A percentile compares a stretch with the other conserved stretches of the same genome.
Conservation (phyloP, 345 rosid species). For the Pelargonium nanum region DNA sequence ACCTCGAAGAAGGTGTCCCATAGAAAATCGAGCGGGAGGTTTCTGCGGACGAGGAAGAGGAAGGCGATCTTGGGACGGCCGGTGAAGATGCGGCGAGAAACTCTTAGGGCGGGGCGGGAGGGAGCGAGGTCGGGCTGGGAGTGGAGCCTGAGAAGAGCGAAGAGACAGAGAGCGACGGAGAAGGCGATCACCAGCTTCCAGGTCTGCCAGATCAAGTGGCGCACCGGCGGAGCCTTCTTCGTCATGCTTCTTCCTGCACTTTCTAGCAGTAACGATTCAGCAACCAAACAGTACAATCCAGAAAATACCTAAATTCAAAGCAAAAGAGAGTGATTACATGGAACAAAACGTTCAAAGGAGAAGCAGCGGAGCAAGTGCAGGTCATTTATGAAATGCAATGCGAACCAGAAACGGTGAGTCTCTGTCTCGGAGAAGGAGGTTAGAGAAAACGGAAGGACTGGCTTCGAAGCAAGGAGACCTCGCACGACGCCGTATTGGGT, state of each 20-base stretch:
- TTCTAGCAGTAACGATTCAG: not conserved
- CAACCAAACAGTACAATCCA: not conserved
- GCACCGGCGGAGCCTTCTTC: conserved; percentile 32
- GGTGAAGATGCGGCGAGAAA: conserved; percentile 16
- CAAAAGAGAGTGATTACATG: not conserved
- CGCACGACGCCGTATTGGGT: not conserved
- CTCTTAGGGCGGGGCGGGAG: conserved; percentile 26
- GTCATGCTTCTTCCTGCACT: conserved; percentile 27
- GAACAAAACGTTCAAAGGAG: not conserved
- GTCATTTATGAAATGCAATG: not conserved
- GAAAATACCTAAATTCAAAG: too few species aligned
- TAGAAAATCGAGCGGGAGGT: conserved; percentile 58
- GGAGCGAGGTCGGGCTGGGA: conserved; percentile 12
- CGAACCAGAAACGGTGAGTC: not conserved
- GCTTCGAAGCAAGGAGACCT: not conserved
- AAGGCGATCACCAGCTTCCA: conserved; percentile 56
- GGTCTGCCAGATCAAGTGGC: conserved; percentile 40
- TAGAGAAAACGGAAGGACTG: too few species aligned
- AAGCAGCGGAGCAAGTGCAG: not conserved
- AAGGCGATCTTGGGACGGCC: conserved; percentile 59
- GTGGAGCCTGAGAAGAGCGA: conserved; percentile 44
- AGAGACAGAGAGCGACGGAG: conserved; percentile 38
- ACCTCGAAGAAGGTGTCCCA: conserved; percentile 78
- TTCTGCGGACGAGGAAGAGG: conserved; percentile 44
- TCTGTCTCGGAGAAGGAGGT: not conserved